Conservation (phyloP, 139 green algal species). For the Mychonastes homosphaera region DNA sequence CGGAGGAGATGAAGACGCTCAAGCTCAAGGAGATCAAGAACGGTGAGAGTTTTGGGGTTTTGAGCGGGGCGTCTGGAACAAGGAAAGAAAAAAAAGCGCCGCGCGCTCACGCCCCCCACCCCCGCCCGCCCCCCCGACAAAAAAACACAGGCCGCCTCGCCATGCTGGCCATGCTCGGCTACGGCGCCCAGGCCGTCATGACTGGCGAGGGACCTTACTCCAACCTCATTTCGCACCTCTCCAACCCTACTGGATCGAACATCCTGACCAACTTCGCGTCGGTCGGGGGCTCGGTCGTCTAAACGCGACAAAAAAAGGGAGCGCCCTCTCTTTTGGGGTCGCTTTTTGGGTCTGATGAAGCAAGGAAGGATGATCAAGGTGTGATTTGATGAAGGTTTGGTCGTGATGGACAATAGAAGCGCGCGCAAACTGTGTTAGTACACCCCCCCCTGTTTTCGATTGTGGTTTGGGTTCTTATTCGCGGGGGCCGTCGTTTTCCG, state of each 20-base stretch:
- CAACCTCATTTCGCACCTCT: conserved; percentile 85
- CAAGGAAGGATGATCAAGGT: too few species aligned
- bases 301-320: conserved; percentile 4
- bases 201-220: conserved; percentile 76
- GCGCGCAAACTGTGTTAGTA: too few species aligned
- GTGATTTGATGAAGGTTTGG: too few species aligned
- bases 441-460: too few species aligned
- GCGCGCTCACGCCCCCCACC: too few species aligned
- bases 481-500: too few species aligned
- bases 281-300: conserved; percentile 14
- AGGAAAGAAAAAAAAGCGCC: conserved; percentile 34
- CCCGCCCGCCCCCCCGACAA: too few species aligned
- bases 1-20: conserved; percentile 68
- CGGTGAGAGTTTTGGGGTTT: conserved; percentile 49
- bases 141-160: conserved; percentile 70
- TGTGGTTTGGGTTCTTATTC: too few species aligned
- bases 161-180: conserved; percentile 61
- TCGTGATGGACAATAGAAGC: too few species aligned
- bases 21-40: conserved; percentile 97
- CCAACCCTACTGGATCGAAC: conserved; percentile 79
- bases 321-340: neutral
- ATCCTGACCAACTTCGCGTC: conserved; percentile 81
- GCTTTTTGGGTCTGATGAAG: neutral
- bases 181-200: conserved; percentile 58
- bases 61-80: neutral